Conservation (phyloP, 2,329 filamentous ascomycete species). For the Pestalotiopsis sp. region DNA sequence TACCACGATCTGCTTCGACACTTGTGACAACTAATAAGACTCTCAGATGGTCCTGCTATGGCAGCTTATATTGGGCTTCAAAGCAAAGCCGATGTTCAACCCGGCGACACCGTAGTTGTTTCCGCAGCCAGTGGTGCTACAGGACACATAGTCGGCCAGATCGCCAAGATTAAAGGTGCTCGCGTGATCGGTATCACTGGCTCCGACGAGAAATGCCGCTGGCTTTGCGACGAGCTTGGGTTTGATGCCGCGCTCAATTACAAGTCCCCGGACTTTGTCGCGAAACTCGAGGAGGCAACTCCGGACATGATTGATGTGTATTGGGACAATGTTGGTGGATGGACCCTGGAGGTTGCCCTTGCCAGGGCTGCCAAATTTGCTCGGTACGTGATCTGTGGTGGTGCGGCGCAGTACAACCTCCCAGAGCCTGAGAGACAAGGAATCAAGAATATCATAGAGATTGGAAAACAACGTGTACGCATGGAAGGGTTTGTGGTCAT, state of each 20-base stretch:
- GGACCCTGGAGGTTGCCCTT: slow-evolving; percentile 48
- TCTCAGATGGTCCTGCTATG: neutral
- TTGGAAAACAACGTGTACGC: neutral
- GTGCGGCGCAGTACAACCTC: neutral
- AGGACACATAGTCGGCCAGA: slow-evolving; percentile 52
- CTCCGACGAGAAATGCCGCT: slow-evolving; percentile 37
- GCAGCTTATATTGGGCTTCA: slow-evolving; percentile 1
- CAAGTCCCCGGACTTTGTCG: slow-evolving; percentile 46
- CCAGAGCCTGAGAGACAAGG: neutral
- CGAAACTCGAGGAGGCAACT: neutral
- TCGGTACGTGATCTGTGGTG: neutral
- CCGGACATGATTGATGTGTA: slow-evolving; percentile 53
- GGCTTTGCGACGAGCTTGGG: slow-evolving; percentile 49
- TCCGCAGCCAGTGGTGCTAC: slow-evolving; percentile 51
- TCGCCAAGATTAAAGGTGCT: slow-evolving; percentile 49
- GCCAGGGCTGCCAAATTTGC: slow-evolving; percentile 37
- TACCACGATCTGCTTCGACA: neutral
- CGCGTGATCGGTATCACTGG: slow-evolving; percentile 38
- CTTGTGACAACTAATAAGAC: neutral
- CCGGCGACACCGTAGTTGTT: slow-evolving; percentile 45
- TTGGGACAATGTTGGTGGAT: slow-evolving; percentile 53
- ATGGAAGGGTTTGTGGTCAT: slow-evolving; percentile 75
- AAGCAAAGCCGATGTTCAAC: slow-evolving; percentile 24
- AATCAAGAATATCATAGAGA: neutral
- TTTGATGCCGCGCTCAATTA: slow-evolving; percentile 60